Evolutionary conservation across 83 land plant species (phyloP).

Genomic region (Larix sibirica): DNA sequence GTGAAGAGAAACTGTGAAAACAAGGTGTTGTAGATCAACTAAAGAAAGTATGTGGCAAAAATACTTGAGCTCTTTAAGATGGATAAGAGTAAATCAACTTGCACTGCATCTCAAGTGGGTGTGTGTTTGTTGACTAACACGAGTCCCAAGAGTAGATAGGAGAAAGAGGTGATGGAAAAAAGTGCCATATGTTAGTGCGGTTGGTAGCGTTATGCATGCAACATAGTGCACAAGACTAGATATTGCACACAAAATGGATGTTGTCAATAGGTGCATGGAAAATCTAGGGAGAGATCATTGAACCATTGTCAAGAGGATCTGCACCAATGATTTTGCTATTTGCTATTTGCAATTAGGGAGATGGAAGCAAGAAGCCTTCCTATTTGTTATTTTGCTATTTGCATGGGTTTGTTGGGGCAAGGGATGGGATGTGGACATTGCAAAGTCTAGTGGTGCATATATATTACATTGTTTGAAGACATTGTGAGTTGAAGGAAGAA

Average conservation of each 20-base stretch:
- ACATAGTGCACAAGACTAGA: slow-evolving; percentile 11
- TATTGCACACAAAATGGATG: background rate
- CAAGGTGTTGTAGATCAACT: background rate
- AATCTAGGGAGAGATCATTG: background rate
- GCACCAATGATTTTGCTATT: too few species aligned
- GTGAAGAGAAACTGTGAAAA: background rate
- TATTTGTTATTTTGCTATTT: too few species aligned
- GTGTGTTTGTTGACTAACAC: background rate
- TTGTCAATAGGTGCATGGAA: background rate
- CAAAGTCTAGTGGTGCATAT: background rate
- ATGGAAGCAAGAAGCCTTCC: too few species aligned
- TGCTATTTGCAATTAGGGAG: too few species aligned
- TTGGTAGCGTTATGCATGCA: slow-evolving; percentile 1
- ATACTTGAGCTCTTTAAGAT: background rate
- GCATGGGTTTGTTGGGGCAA: background rate
- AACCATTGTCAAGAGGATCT: too few species aligned
- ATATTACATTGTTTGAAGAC: background rate
- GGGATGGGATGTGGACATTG: background rate
- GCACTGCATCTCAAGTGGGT: background rate
- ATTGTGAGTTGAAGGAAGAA: background rate
- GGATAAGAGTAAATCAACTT: background rate
- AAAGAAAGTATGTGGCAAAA: background rate
- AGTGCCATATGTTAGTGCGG: background rate
- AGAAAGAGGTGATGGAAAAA: background rate
- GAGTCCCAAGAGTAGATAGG: background rate